These are phyloP conservation scores for Arabidopsis hybrid DNA, from an alignment of 441 rosid genomes.

Conservation along the genomic window DNA sequence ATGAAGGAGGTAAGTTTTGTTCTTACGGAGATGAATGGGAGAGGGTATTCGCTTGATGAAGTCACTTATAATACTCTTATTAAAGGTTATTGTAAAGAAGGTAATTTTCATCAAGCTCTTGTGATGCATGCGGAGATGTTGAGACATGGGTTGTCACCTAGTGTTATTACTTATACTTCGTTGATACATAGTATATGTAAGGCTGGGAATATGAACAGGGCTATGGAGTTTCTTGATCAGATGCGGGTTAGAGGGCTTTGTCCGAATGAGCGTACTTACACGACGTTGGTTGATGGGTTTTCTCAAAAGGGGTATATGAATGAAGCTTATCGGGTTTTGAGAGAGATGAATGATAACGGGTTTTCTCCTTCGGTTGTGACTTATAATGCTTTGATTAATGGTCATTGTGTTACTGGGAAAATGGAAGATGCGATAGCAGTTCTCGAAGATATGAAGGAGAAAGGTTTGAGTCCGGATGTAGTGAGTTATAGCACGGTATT, in stretches of 20 bases:
- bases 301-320: constrained; percentile 69
- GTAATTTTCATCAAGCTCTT: constrained; percentile 85
- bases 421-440: constrained; percentile 69
- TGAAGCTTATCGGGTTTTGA: constrained; percentile 65
- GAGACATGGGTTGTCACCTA: constrained; percentile 76
- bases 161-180: constrained; percentile 82
- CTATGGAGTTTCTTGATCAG: constrained; percentile 77
- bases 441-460: constrained; percentile 57
- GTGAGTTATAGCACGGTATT: constrained; percentile 86
- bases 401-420: constrained; percentile 70
- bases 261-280: constrained; percentile 83
- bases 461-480: constrained; percentile 73
- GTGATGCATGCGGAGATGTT: constrained; percentile 76
- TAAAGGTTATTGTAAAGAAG: constrained; percentile 79
- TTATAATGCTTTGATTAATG: constrained; percentile 78
- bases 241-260: constrained; percentile 79
- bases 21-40: constrained; percentile 63
- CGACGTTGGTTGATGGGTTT: constrained; percentile 86
- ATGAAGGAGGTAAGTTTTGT: constrained; percentile 69
- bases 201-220: constrained; percentile 80
- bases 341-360: constrained; percentile 71
- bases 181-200: constrained; percentile 83
- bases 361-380: constrained; percentile 80
- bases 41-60: constrained; percentile 69
- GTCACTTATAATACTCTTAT: constrained; percentile 85